Conservation (phyloP, 2,329 filamentous ascomycete species). For the Fusarium dlaminii region DNA sequence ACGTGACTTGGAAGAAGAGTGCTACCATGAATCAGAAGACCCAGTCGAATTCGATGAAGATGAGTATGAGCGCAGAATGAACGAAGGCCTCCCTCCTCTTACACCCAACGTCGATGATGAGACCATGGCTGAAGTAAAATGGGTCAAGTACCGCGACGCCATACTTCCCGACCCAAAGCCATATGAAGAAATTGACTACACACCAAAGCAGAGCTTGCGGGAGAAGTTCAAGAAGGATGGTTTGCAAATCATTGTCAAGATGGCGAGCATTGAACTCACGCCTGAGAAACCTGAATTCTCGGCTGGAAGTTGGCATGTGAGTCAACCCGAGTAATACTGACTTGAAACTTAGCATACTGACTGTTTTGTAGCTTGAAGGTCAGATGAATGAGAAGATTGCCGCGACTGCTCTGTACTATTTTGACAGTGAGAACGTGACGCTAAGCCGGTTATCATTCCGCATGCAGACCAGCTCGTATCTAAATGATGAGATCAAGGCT, state of each 20-base stretch:
- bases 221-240: neutral
- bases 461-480: neutral
- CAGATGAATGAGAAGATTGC: constrained; percentile 6
- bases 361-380: neutral
- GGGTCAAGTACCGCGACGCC: neutral
- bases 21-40: neutral
- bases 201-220: neutral
- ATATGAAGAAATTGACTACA: neutral
- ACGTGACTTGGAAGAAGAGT: neutral
- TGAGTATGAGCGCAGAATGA: neutral
- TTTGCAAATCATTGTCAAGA: neutral
- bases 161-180: neutral
- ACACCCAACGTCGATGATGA: neutral
- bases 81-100: neutral
- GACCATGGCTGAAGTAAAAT: neutral
- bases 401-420: neutral
- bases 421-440: neutral
- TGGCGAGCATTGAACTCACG: neutral
- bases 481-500: neutral
- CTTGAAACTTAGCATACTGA: neutral
- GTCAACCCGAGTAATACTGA: neutral
- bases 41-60: neutral
- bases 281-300: neutral
- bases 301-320: neutral
- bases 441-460: neutral